Evolutionary conservation across 2,329 filamentous ascomycete genomes (phyloP).

Genomic region (Orbilia oligospora): DNA sequence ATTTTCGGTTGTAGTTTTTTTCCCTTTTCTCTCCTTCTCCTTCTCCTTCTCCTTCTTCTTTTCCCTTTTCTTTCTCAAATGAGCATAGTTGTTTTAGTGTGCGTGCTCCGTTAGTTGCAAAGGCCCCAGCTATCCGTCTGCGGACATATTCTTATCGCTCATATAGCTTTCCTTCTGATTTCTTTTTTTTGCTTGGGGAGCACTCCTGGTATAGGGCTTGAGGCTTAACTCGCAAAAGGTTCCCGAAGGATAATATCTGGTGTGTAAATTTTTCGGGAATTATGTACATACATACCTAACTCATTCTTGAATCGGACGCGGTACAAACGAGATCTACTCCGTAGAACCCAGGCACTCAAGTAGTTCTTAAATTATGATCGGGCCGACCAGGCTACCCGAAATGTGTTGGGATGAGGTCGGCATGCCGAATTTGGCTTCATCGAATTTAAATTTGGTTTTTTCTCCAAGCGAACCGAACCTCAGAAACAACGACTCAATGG

Average conservation of each 20-base stretch:
- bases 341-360: too few species aligned
- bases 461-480: slow-evolving; percentile 13
- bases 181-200: background rate
- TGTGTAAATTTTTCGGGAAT: slow-evolving; percentile 21
- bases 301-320: background rate
- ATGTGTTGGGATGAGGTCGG: slow-evolving; percentile 41
- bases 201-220: background rate
- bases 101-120: slow-evolving; percentile 9
- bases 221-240: background rate
- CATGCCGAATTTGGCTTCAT: slow-evolving; percentile 29
- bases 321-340: background rate
- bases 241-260: background rate
- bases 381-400: slow-evolving; percentile 12
- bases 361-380: background rate
- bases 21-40: background rate
- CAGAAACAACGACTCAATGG: slow-evolving; percentile 42
- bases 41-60: background rate
- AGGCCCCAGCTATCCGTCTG: background rate
- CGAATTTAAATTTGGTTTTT: slow-evolving; percentile 22
- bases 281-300: slow-evolving; percentile 26
- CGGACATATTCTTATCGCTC: slow-evolving; percentile 9
- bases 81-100: slow-evolving; percentile 20
- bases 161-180: background rate
- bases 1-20: too few species aligned
- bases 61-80: background rate